phyloP scores from a whole-genome alignment of 345 rosid species.

The Nasturtium officinale region DNA sequence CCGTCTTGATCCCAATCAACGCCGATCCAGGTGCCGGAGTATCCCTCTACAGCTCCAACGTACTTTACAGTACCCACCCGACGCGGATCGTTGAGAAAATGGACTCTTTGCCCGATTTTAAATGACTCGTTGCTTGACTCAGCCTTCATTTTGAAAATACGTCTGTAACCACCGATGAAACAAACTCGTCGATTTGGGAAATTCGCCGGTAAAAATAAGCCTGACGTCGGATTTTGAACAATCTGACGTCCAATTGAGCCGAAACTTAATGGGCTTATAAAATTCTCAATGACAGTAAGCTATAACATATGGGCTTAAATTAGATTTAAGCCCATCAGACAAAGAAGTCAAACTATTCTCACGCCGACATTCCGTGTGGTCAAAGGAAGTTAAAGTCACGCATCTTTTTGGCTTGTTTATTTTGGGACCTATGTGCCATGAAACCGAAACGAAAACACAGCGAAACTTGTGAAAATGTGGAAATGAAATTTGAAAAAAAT shows the following conservation, averaged over 20 bases:
- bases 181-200: not conserved
- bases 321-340: not conserved
- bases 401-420: not conserved
- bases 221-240: not conserved
- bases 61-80: slow-evolving; percentile 77
- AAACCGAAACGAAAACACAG: no score
- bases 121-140: slow-evolving; percentile 39
- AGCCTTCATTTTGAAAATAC: slow-evolving; percentile 14
- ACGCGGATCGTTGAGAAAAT: slow-evolving; percentile 59
- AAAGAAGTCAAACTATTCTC: slow-evolving; percentile 10
- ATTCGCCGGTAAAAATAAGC: slow-evolving; percentile 8
- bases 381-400: slow-evolving; percentile 8
- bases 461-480: no score
- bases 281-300: not conserved
- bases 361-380: slow-evolving; percentile 36
- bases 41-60: slow-evolving; percentile 64
- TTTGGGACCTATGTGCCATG: no score
- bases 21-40: slow-evolving; percentile 76
- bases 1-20: slow-evolving; percentile 83
- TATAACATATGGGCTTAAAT: not conserved
- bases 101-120: slow-evolving; percentile 71
- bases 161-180: not conserved
- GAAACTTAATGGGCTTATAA: not conserved
- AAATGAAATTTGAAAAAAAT: no score
- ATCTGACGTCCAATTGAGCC: not conserved